A percentile compares a stretch with the other conserved stretches of the same genome.
These are phyloP conservation scores for Trichoderma cornu-damae DNA, from an alignment of 2,329 filamentous ascomycete species.

Conservation along the genomic window DNA sequence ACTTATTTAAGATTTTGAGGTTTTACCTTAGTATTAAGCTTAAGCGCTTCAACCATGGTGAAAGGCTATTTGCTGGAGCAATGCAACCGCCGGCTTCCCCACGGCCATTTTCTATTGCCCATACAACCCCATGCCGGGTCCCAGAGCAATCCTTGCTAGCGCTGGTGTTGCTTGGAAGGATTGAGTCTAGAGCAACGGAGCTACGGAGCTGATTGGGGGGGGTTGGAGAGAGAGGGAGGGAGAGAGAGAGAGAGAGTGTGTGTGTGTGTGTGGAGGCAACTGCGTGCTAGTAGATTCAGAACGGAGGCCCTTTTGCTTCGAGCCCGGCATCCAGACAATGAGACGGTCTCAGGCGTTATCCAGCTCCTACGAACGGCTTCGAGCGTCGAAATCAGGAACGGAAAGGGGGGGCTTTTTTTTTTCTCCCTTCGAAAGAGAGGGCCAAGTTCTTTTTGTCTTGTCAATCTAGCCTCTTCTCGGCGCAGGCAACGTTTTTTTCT, in stretches of 20 bases:
- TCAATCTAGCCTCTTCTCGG: not conserved
- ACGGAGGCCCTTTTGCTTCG: not conserved
- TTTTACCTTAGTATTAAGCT: constrained; percentile 15
- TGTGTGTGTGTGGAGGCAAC: too few species aligned
- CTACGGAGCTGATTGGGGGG: too few species aligned
- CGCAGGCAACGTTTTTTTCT: not conserved
- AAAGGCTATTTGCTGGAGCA: not conserved
- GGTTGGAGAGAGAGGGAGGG: not conserved
- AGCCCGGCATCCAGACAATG: not conserved
- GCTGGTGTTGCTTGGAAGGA: not conserved
- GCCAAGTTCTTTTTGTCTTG: not conserved
- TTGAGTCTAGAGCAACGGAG: constrained; percentile 3
- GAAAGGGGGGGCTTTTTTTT: too few species aligned
- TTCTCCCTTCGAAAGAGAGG: not conserved
- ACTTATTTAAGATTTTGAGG: not conserved
- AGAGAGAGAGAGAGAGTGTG: too few species aligned
- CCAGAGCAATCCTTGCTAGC: not conserved
- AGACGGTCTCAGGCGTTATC: too few species aligned
- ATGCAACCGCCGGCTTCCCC: not conserved
- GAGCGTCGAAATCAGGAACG: not conserved
- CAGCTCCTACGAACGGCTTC: not conserved
- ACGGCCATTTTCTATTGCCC: not conserved
- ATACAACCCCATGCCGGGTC: not conserved
- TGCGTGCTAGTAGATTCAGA: not conserved
- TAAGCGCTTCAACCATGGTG: not conserved